Conservation (phyloP, 2,329 filamentous ascomycete genomes). For the Neoscytalidium dimidiatum region DNA sequence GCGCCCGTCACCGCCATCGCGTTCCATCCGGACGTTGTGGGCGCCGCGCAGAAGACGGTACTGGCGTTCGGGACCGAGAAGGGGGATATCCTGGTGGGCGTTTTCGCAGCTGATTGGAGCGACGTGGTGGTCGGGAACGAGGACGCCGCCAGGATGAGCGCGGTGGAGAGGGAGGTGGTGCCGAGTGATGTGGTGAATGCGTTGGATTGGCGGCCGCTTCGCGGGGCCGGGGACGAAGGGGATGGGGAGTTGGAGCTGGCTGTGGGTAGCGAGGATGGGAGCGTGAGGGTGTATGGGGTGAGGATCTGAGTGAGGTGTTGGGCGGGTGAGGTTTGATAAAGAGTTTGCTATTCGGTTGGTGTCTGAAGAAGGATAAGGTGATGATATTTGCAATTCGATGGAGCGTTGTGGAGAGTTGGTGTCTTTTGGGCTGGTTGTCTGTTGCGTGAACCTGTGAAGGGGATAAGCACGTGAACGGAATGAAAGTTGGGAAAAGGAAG, state of each 20-base stretch:
- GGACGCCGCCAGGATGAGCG: constrained; percentile 19
- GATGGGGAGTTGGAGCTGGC: constrained; percentile 33
- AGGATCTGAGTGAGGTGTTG: background rate
- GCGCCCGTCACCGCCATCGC: constrained; percentile 36
- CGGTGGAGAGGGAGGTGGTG: constrained; percentile 22
- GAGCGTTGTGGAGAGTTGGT: no score
- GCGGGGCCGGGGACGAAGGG: background rate
- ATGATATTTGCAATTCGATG: no score
- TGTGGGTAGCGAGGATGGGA: constrained; percentile 45
- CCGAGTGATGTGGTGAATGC: constrained; percentile 35
- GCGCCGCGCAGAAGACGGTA: constrained; percentile 2
- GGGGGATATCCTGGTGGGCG: constrained; percentile 26
- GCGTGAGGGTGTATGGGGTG: constrained; percentile 35
- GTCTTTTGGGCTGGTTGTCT: no score
- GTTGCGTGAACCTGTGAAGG: no score
- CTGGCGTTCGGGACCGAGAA: constrained; percentile 38
- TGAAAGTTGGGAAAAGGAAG: no score
- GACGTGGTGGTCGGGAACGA: constrained; percentile 24
- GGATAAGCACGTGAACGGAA: no score
- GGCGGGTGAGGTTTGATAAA: background rate
- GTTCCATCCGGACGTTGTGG: constrained; percentile 24
- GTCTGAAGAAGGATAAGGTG: no score
- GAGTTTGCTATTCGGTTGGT: no score
- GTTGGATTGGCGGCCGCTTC: constrained; percentile 35
- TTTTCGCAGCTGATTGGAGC: constrained; percentile 15